Evolutionary conservation across 2,329 filamentous ascomycete genomes (phyloP), one percentile per base, ranked within the genome.

Genomic region (Fusarium sp.): DNA sequence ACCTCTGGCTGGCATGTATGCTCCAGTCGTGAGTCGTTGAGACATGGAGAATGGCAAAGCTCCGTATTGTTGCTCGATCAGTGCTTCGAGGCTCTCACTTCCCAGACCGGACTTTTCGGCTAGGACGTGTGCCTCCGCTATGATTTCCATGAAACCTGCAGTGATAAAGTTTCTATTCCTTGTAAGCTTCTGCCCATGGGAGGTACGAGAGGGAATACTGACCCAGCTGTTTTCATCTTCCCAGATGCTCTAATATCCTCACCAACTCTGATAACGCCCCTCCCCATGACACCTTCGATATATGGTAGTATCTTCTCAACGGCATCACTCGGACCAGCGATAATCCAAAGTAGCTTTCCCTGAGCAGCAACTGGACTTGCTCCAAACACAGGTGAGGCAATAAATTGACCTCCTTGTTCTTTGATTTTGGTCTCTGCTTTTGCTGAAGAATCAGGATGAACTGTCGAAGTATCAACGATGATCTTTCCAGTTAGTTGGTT

Each of bases 301-400:
- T 80, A 81, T 0, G 84, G 83, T 1, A 62, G 72, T 10, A 85
- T 75, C 0, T 65, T 60, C 8, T 78, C 49, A 0, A 84, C 74
- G 2, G 82, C 80, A 8, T 67, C 61, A 0, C 74, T 49, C 1
- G 82, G 78, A 0, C 85, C 85, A 0, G 84, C 84, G 8, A 84
- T 64, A 0, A 83, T 80, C 57, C 84, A 82, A n/a, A 87, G 75
- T 2, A 86, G 76, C 43, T 81, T 77, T 1, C 84, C 84, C 18
- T 82, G 74, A 1, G 78, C 79, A 1, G 85, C 85, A n/a, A 84
- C 78, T 0, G 84, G 81, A 1, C 84, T 84, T 6, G 84, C 83
- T 9, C 85, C 85, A 60, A 87, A 87, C 0, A 87, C 85, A 0
- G 85, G 85, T 0, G 80, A 78, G 0, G 84, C 80, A 29, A 86